phyloP scores from a whole-genome alignment of 805 yeast species.

The Wickerhamiella alocasiicola region DNA sequence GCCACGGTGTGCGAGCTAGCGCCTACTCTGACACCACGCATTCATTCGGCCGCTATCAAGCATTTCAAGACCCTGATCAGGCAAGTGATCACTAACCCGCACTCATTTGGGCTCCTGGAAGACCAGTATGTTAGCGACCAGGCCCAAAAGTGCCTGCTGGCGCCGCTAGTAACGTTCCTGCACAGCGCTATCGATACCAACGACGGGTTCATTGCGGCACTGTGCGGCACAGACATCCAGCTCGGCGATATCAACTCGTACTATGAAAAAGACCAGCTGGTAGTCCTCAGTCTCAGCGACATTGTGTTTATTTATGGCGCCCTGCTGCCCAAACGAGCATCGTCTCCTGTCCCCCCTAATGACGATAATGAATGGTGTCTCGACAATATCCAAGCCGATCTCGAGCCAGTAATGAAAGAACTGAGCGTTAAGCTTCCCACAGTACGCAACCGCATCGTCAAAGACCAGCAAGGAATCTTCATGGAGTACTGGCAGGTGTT shows the following conservation, averaged over 20 bases:
- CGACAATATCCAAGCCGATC: conserved; percentile 25
- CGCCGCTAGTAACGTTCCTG: conserved; percentile 14
- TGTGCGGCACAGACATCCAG: neutral
- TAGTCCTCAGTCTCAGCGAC: conserved; percentile 26
- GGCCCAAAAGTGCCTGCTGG: conserved; percentile 18
- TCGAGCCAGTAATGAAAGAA: conserved; percentile 27
- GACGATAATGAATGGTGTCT: conserved; percentile 25
- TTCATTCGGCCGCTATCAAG: conserved; percentile 18
- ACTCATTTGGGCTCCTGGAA: conserved; percentile 17
- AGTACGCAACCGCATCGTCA: conserved; percentile 15
- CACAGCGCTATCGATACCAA: conserved; percentile 10
- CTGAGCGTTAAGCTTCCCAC: conserved; percentile 19
- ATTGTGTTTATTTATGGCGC: conserved; percentile 22
- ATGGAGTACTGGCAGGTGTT: conserved; percentile 28
- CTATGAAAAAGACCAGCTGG: conserved; percentile 18
- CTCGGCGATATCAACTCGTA: conserved; percentile 3
- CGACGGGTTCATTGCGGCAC: neutral
- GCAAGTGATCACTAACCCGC: conserved; percentile 18
- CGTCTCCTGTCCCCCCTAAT: neutral
- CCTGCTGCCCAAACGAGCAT: conserved; percentile 13
- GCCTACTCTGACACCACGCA: neutral
- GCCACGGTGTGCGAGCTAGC: neutral
- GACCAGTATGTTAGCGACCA: conserved; percentile 18
- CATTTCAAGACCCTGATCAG: conserved; percentile 15
- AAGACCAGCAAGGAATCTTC: conserved; percentile 17